Evolutionary conservation across 2,329 filamentous ascomycete genomes (phyloP), one percentile per base, ranked within the genome.

Genomic region (Passalora sequoiae): DNA sequence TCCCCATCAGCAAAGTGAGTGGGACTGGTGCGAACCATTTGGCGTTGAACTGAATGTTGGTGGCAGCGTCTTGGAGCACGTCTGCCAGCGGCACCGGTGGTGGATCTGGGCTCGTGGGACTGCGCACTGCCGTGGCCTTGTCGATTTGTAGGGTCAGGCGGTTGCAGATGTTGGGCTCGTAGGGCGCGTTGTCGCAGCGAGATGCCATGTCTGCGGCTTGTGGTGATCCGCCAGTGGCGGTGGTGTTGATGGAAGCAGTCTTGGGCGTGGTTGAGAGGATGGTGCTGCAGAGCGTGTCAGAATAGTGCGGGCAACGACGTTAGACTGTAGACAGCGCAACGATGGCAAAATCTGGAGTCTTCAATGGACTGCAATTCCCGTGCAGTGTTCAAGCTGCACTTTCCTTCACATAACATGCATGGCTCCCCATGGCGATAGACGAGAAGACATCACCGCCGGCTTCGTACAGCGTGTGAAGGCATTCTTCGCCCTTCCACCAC

Each of bases 1-100:
- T 48, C 24, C 48, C 35, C 10, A 62, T 37, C 3, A 63, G 44
- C 10, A 36, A 47, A 13, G 42, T 40, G 7, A 63, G 48, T 9
- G 50, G 48, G 8, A 27, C 37, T 4, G 56, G 57, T 1, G 54
- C 53, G 36, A 63, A 62, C 60, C 60, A 62, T 41, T 62, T 61
- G 17, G 60, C 59, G 39, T 62, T 51, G 38, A 54, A 58, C 15
- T 53, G 53, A 22, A 62, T 54, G 25, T 50, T 49, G 6, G 50
- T 49, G 4, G 56, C 44, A 10, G 54, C 51, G 17, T 54, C 40
- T n/a, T 49, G 51, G 9, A 62, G 53, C 4, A 56, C 47, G 13
- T 30, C 13, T 9, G 54, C 43, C 8, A 60, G 43, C 4, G 51
- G 29, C 5, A 43, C 30, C n/a, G 16, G 37, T 16, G 27, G 30